Conservation (phyloP, 768 basidiomycete species). For the Auriscalpium vulgare region DNA sequence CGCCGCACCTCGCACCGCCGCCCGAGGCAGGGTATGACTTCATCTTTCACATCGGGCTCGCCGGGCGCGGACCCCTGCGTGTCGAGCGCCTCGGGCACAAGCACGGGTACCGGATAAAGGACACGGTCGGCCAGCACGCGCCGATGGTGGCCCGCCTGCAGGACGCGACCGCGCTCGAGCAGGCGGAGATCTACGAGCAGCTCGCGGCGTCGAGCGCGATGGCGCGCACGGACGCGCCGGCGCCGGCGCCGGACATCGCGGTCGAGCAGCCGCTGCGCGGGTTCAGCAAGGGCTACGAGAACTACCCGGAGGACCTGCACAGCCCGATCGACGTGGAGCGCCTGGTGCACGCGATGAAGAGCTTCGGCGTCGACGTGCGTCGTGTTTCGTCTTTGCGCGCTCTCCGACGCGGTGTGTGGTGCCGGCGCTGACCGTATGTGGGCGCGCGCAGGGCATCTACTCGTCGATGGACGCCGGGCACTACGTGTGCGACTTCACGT, state of each 20-base stretch:
- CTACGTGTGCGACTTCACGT: constrained; percentile 69
- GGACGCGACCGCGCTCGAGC: constrained; percentile 11
- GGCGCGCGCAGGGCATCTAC: constrained; percentile 42
- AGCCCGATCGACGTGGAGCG: constrained; percentile 47
- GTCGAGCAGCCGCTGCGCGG: constrained; percentile 15
- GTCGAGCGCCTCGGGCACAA: constrained; percentile 63
- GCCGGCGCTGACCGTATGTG: background rate
- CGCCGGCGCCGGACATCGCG: constrained; percentile 3
- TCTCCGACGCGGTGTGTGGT: background rate
- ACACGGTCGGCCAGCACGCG: constrained; percentile 50
- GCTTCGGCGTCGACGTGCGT: constrained; percentile 39
- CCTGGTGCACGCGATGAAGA: constrained; percentile 45
- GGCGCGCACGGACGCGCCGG: background rate
- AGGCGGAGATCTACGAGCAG: constrained; percentile 32
- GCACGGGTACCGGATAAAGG: constrained; percentile 63
- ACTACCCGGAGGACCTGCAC: constrained; percentile 41
- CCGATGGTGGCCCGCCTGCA: constrained; percentile 28
- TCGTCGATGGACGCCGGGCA: constrained; percentile 71
- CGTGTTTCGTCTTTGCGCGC: background rate
- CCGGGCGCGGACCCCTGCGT: constrained; percentile 58
- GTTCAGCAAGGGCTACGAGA: constrained; percentile 36
- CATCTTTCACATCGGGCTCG: constrained; percentile 64
- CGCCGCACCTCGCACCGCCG: constrained; percentile 33
- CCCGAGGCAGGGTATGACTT: constrained; percentile 57
- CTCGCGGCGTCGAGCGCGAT: constrained; percentile 16